Base-by-base conservation (phyloP, 345 rosid genomes). In the Citrus mangshanensis region DNA sequence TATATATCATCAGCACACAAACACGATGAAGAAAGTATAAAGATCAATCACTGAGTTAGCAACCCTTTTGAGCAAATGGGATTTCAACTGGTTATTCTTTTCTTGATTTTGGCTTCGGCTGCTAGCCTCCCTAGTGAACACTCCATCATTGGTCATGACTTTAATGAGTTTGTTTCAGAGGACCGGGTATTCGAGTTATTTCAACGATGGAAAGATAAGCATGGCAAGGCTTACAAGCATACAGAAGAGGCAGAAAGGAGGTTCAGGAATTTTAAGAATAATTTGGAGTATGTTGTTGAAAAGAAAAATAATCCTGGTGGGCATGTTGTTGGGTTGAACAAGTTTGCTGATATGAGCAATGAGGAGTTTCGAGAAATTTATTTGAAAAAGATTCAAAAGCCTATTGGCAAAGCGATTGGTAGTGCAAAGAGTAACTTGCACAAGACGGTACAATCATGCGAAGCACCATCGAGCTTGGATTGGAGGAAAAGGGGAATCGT, bases 401-500 rank as follows among this genome's bases (percentile, higher is more conserved):
- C 90, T 3, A 28, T 59, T 35, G 77, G 62, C 65, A 86, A 82
- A 71, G 70, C n/a, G 69, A 73, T 72, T 32, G 67, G 68, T 24
- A 58, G 21, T 54, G 22, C 38, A 24, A 69, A 60, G 56, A 71
- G 71, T 16, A 54, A 78, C 25, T 35, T 37, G 62, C 59, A 66
- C 75, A 76, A 76, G 38, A 79, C 78, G 58, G 56, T 84, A 67
- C 75, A 82, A 73, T 24, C 81, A 5, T 91, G 93, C 12, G 90
- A 81, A 0, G 89, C 87, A 3, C 91, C 95, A 19, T 81, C 89
- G 6, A 82, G 88, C 75, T 81, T 91, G 84, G 93, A 91, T 80
- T 91, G 95, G 95, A 86, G 93, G 87, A 89, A 86, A 16, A 78
- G 85, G 34, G 93, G 95, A 25, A 68, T 80, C 56, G 95, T 91